These are phyloP conservation scores for Phytophthora pseudosyringae DNA, from an alignment of 352 stramenopile species.

Conservation along the genomic window DNA sequence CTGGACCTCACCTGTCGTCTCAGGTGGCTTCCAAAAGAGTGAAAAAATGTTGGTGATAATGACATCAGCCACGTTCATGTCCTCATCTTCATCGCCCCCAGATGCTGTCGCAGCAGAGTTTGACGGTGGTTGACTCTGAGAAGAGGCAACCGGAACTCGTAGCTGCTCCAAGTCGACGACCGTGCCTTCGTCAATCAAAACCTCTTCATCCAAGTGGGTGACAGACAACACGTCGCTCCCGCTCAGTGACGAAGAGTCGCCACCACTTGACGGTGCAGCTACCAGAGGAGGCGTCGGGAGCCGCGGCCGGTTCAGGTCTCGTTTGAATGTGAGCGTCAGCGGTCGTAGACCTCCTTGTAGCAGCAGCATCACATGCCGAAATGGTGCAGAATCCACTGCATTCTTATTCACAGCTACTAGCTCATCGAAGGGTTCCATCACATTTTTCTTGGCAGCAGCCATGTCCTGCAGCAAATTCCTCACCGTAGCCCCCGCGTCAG, in stretches of 20 bases:
- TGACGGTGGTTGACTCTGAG: not conserved
- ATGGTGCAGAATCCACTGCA: constrained; percentile 66
- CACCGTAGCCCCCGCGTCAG: constrained; percentile 69
- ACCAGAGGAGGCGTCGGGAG: constrained; percentile 8
- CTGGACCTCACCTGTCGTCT: constrained; percentile 41
- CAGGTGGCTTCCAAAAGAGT: constrained; percentile 75
- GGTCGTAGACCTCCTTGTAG: constrained; percentile 81
- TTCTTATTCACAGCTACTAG: constrained; percentile 85
- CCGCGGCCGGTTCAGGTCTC: constrained; percentile 26
- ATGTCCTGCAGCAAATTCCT: constrained; percentile 66
- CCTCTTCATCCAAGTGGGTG: constrained; percentile 61
- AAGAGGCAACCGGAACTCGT: constrained; percentile 15
- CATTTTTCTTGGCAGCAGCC: constrained; percentile 49
- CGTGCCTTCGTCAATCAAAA: constrained; percentile 50
- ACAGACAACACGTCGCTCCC: constrained; percentile 11
- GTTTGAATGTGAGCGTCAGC: constrained; percentile 80
- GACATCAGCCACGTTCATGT: constrained; percentile 71
- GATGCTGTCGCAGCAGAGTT: not conserved
- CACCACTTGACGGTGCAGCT: constrained; percentile 12
- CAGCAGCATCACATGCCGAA: constrained; percentile 84
- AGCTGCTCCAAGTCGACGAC: constrained; percentile 33
- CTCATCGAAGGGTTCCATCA: constrained; percentile 68
- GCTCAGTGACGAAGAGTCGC: constrained; percentile 6
- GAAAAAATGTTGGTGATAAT: constrained; percentile 90
- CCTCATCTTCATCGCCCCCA: constrained; percentile 35